These are phyloP conservation scores for Alternaria solani DNA, from an alignment of 2,329 filamentous ascomycete species.

Conservation along the genomic window DNA sequence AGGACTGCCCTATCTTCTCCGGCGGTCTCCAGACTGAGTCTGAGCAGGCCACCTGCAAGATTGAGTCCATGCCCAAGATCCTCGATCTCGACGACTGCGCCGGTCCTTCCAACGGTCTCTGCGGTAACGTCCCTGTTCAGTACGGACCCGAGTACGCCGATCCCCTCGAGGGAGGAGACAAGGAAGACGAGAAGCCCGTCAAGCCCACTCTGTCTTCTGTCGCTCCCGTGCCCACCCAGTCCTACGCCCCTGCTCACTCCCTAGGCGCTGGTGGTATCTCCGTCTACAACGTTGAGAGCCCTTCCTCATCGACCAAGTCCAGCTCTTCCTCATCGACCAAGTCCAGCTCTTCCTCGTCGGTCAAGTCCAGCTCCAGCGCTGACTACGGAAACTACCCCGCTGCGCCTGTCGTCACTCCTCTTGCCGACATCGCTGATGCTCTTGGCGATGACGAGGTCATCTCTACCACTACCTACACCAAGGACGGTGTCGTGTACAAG, in stretches of 20 bases:
- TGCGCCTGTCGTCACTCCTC: conserved; percentile 25
- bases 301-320: conserved; percentile 8
- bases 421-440: conserved; percentile 23
- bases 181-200: conserved; percentile 32
- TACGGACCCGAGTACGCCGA: conserved; percentile 55
- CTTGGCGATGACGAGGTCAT: conserved; percentile 33
- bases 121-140: conserved; percentile 68
- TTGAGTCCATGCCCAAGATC: conserved; percentile 63
- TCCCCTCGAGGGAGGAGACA: conserved; percentile 29
- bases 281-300: conserved; percentile 35
- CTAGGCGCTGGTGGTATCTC: conserved; percentile 47
- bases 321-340: conserved; percentile 8
- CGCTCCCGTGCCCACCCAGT: conserved; percentile 44
- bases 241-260: conserved; percentile 42
- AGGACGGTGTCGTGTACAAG: conserved; percentile 55
- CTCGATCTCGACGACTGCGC: conserved; percentile 68
- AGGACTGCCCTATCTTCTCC: conserved; percentile 77
- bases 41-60: conserved; percentile 66
- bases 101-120: conserved; percentile 67
- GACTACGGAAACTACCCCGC: neutral
- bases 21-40: conserved; percentile 64
- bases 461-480: conserved; percentile 54
- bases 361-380: conserved; percentile 13
- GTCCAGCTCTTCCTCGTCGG: conserved; percentile 7
- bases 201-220: conserved; percentile 26